A percentile compares a stretch with the other conserved stretches of the same genome.
Conservation (phyloP, 768 basidiomycete genomes). For the Hypholoma sublateritium region DNA sequence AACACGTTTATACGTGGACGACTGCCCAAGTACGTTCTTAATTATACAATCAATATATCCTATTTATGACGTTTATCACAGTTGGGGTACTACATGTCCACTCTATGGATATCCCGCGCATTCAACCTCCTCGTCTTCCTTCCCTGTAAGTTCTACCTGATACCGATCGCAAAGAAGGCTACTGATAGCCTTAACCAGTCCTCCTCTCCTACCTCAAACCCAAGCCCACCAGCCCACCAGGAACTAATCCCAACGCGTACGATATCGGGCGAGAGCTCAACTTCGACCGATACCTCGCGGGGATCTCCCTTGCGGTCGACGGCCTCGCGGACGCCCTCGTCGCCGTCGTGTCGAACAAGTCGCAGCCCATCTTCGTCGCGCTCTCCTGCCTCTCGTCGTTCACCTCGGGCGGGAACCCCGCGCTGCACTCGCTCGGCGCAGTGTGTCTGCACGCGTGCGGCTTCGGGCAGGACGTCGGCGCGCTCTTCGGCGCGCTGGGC, state of each 20-base stretch:
- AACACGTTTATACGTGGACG: conserved; percentile 69
- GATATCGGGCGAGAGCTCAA: conserved; percentile 59
- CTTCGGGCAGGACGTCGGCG: conserved; percentile 47
- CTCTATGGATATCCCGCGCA: conserved; percentile 64
- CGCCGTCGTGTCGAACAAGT: conserved; percentile 49
- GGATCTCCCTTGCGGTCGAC: conserved; percentile 66
- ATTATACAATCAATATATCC: not conserved
- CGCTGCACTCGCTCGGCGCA: conserved; percentile 69
- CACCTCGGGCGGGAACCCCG: conserved; percentile 68
- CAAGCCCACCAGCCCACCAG: conserved; percentile 30
- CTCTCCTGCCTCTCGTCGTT: conserved; percentile 64
- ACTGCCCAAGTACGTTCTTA: conserved; percentile 44
- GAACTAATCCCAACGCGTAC: conserved; percentile 30
- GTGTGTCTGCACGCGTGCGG: conserved; percentile 61
- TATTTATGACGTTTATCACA: not conserved
- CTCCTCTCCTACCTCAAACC: conserved; percentile 63
- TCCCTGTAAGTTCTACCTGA: conserved; percentile 49
- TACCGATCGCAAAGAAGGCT: not conserved
- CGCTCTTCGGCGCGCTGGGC: conserved; percentile 71
- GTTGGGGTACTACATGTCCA: conserved; percentile 74
- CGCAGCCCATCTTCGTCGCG: conserved; percentile 52
- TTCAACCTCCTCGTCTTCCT: conserved; percentile 65
- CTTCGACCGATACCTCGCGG: conserved; percentile 70
- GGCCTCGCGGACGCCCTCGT: conserved; percentile 64
- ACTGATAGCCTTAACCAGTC: conserved; percentile 35